phyloP scores from a whole-genome alignment of 176 grass and related monocot species.

The Chloris gayana region DNA sequence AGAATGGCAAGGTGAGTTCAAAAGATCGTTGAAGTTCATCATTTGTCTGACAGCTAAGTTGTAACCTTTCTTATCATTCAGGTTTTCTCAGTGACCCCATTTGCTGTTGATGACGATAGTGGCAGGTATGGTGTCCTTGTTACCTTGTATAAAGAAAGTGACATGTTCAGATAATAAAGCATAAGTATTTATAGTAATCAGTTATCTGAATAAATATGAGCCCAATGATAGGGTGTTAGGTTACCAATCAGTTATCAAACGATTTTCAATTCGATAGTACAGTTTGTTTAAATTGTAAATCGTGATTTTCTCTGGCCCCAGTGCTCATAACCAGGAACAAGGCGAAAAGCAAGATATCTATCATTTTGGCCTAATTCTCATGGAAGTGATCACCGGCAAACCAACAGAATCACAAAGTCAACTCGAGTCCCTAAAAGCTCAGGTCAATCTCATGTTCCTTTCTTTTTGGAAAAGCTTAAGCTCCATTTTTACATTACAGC shows the following conservation, averaged over 20 bases:
- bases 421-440: slow-evolving; percentile 60
- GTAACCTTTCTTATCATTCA: slow-evolving; percentile 48
- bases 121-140: slow-evolving; percentile 65
- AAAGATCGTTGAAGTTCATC: slow-evolving; percentile 21
- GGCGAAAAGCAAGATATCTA: slow-evolving; percentile 81
- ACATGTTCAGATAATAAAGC: slow-evolving; percentile 17
- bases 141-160: slow-evolving; percentile 31
- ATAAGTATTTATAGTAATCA: slow-evolving; percentile 13
- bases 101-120: slow-evolving; percentile 43
- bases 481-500: slow-evolving; percentile 13
- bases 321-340: slow-evolving; percentile 42
- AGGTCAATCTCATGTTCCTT: slow-evolving; percentile 46
- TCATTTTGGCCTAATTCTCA: slow-evolving; percentile 81
- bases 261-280: neutral
- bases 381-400: slow-evolving; percentile 92
- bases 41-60: slow-evolving; percentile 36
- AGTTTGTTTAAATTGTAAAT: neutral
- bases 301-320: slow-evolving; percentile 30
- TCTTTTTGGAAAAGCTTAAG: neutral
- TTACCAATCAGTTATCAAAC: slow-evolving; percentile 10
- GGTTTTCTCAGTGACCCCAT: slow-evolving; percentile 64
- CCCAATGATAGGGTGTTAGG: slow-evolving; percentile 27
- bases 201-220: slow-evolving; percentile 4
- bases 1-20: slow-evolving; percentile 70
- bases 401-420: slow-evolving; percentile 43